Base-by-base conservation (phyloP, 805 yeast genomes). In the Isabelozyma heimii region DNA sequence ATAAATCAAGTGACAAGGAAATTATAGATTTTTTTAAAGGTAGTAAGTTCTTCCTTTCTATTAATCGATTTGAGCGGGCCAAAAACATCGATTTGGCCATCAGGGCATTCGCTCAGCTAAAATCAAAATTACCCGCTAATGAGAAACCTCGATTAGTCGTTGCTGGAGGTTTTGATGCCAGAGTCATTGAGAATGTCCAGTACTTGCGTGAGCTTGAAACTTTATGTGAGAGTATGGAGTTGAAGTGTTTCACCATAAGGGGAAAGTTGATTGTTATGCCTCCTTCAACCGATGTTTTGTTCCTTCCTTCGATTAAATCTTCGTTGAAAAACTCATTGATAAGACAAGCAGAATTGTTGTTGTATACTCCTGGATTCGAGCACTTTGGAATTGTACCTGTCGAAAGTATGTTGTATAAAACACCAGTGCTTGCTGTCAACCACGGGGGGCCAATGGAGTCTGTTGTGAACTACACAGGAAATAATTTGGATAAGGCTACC, bases 381-480 rank as follows among this genome's bases (percentile, higher is more conserved):
- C 99, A 94, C 69, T 94, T 94, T 63, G 99, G 99, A 12, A 94
- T 94, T 54, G 99, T 94, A 8, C 99, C 99, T 1, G 76, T 94
- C 13, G 99, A 94, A 64, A 91, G 97, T 10, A 91, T 94, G 97
- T 77, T 85, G 43, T 75, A 81, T 49, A 86, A 88, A 27, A 85
- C 85, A 0, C 90, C 96, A 0, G 97, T 91, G 0, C 69, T 94
- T 45, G 97, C 97, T 0, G 85, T 86, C 5, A 83, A 88, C 59
- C 83, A 83, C 38, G 99, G 99, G 26, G 99, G 99, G 0, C 99
- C 99, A 0, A 67, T 84, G 35, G 99, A 94, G 62, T 85, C 97
- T 0, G 71, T 87, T 8, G 75, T 73, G 8, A 56, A 64, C 47
- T 71, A 53, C 53, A 54, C 53, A 28, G 69, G 65, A 2, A 44